A percentile compares a stretch with the other conserved stretches of the same genome.
Evolutionary conservation across 2,329 filamentous ascomycete genomes (phyloP).

Genomic region (Zasmidium angulare): DNA sequence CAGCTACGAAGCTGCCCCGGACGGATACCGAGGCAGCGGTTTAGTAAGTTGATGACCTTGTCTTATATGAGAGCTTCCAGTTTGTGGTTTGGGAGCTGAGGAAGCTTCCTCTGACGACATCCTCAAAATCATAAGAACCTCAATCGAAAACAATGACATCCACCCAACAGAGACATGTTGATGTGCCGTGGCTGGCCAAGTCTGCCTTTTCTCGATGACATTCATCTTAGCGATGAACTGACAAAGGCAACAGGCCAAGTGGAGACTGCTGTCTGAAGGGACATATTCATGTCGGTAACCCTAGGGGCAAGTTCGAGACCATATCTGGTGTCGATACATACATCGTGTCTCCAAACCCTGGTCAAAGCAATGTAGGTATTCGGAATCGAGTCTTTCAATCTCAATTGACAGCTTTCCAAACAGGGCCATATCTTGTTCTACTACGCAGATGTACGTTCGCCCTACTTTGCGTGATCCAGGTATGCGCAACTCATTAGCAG

Average conservation of each 20-base stretch:
- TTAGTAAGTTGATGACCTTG: neutral
- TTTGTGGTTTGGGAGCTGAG: neutral
- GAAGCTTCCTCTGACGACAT: neutral
- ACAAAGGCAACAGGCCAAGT: constrained; percentile 10
- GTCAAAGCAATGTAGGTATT: constrained; percentile 12
- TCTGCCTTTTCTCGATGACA: neutral
- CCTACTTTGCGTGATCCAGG: neutral
- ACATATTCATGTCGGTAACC: constrained; percentile 22
- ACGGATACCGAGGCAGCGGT: constrained; percentile 1
- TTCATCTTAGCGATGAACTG: neutral
- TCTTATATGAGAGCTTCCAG: neutral
- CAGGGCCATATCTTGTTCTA: constrained; percentile 23
- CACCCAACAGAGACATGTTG: constrained; percentile 10
- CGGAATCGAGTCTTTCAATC: too few species aligned
- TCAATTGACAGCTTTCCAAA: too few species aligned
- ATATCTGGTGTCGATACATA: constrained; percentile 26
- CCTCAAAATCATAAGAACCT: neutral
- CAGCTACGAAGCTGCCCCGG: neutral
- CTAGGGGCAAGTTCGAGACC: constrained; percentile 17
- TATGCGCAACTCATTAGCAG: neutral
- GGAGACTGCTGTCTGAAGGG: constrained; percentile 25
- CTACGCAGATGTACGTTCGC: constrained; percentile 18
- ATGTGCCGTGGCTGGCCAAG: constrained; percentile 19
- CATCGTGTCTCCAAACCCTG: constrained; percentile 13
- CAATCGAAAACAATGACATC: neutral